Base-by-base conservation (phyloP, 176 grass and related monocot species). In the Rhynchospora breviuscula region DNA sequence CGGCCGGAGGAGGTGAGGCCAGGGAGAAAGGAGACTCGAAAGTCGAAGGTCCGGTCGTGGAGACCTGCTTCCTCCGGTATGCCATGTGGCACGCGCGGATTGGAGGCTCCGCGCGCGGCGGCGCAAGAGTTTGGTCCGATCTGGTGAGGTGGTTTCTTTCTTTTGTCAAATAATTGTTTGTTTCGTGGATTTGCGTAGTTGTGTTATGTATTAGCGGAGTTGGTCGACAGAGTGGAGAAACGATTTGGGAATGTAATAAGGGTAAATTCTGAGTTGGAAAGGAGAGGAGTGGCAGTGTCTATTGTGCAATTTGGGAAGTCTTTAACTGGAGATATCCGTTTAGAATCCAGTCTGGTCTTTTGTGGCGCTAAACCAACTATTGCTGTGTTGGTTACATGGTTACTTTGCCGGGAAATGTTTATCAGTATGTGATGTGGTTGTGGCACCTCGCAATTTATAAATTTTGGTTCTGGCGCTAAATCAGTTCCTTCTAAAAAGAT, bases 1-100 rank as follows among this genome's bases (percentile, higher is more conserved):
- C 81, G 63, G 46, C 61, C 69, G 59, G 46, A 17, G 73, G 71
- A 77, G 86, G 69, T n/a, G 81, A 66, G 10, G 81, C 74, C 3
- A 60, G 56, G n/a, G 90, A 74, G 8, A 87, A 87, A 3, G 87
- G 23, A 44, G 83, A 66, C 26, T 85, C 88, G 49, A 83, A 54
- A 29, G 84, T 60, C 15, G 90, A 83, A 11, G 71, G 26, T n/a
- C 15, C 59, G 10, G 70, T 48, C 14, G 77, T 33, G 8, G 83
- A 33, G 57, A 75, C 46, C 9, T 84, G 88, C 63, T 84, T 87
- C 63, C 88, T 66, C 63, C 85, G 61, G 65, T 90, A 90, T 51
- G 88, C 88, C 88, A 90, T 89, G 44, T 61, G 15, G 51, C 76
- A 10, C 19, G 10, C 60, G 72, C 74, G 35, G 66, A 35, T 31